These are phyloP conservation scores for Macrotyloma uniflorum DNA, from an alignment of 306 rosid genomes.

Conservation along the genomic window DNA sequence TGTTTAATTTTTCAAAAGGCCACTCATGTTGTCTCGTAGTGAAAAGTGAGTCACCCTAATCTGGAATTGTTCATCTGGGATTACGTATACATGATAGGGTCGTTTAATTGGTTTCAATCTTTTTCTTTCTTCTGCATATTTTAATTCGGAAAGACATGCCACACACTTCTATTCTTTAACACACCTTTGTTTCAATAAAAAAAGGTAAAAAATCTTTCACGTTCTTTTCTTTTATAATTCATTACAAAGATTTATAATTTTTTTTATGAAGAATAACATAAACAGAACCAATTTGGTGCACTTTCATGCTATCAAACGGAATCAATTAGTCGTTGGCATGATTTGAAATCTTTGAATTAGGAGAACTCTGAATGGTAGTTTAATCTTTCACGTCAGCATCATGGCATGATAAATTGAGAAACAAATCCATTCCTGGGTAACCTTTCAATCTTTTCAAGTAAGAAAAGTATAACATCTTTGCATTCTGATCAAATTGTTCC, in stretches of 20 bases:
- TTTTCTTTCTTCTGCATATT: background rate
- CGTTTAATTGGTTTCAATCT: slow-evolving; percentile 47
- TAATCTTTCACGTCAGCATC: background rate
- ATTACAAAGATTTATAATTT: background rate
- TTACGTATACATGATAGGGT: slow-evolving; percentile 27
- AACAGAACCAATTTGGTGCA: background rate
- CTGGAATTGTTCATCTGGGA: slow-evolving; percentile 22
- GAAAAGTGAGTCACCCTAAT: slow-evolving; percentile 42
- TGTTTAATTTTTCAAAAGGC: slow-evolving; percentile 5
- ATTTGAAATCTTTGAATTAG: slow-evolving; percentile 13
- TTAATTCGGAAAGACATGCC: background rate
- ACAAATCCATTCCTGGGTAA: background rate
- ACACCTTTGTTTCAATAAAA: background rate
- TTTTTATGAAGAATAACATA: background rate
- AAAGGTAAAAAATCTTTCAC: background rate
- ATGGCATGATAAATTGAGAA: slow-evolving; percentile 16
- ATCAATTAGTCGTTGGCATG: background rate
- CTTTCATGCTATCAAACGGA: background rate
- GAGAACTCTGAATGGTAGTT: slow-evolving; percentile 13
- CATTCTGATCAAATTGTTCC: background rate
- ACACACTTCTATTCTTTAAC: background rate
- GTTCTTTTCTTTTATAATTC: background rate
- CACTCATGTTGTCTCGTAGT: slow-evolving; percentile 39
- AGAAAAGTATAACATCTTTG: background rate
- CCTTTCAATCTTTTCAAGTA: background rate